Evolutionary conservation across 108 stramenopile genomes (phyloP).

Genomic region (Craspedostauros australis): DNA sequence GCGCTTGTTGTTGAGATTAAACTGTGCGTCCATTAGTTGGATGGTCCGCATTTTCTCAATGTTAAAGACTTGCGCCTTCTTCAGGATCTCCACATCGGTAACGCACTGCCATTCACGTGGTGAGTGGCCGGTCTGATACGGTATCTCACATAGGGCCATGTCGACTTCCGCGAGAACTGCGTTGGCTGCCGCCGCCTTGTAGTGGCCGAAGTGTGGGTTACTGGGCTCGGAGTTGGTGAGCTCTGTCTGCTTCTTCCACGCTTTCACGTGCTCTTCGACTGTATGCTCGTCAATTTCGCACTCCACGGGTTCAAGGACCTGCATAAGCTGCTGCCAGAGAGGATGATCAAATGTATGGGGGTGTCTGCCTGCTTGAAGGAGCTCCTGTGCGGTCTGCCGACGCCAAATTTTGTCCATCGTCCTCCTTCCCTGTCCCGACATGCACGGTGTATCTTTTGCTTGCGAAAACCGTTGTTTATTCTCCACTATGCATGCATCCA

Average conservation of each 20-base stretch:
- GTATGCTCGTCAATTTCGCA: not conserved
- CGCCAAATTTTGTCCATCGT: no score
- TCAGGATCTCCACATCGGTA: slow-evolving; percentile 9
- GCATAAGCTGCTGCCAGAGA: no score
- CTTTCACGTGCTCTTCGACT: not conserved
- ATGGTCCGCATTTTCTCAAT: slow-evolving; percentile 4
- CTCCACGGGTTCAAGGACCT: no score
- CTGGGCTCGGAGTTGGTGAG: not conserved
- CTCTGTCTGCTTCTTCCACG: slow-evolving; percentile 7
- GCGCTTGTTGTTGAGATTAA: slow-evolving; percentile 10
- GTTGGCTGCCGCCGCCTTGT: slow-evolving; percentile 1
- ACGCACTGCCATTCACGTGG: not conserved
- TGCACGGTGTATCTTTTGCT: no score
- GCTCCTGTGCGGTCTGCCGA: no score
- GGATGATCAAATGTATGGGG: no score
- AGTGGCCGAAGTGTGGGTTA: slow-evolving; percentile 1
- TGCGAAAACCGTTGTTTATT: no score
- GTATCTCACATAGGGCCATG: not conserved
- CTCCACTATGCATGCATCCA: no score
- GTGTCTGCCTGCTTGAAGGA: no score
- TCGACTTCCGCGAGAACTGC: not conserved
- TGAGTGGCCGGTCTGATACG: not conserved
- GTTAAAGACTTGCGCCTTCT: not conserved
- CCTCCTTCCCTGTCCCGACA: no score
- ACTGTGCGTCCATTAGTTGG: slow-evolving; percentile 5